Evolutionary conservation across 2,329 filamentous ascomycete species (phyloP).

Genomic region (Plenodomus biglobosus): DNA sequence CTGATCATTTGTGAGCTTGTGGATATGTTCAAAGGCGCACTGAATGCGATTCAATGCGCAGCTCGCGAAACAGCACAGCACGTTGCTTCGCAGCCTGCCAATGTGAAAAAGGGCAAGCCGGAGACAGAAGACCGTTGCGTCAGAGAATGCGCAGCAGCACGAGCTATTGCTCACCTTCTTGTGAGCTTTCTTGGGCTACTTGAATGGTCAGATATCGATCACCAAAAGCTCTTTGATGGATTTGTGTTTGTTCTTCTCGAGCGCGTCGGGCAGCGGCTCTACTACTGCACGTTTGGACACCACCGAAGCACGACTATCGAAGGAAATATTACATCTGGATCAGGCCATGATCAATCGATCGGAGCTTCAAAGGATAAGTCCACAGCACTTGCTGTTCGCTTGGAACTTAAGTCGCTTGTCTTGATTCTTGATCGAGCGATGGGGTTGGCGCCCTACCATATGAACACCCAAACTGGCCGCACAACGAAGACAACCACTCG

Average conservation of each 20-base stretch:
- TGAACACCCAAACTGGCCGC: slow-evolving; percentile 28
- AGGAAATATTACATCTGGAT: slow-evolving; percentile 26
- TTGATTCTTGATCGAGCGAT: slow-evolving; percentile 46
- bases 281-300: slow-evolving; percentile 44
- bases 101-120: slow-evolving; percentile 11
- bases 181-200: slow-evolving; percentile 41
- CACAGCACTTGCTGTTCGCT: slow-evolving; percentile 24
- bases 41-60: slow-evolving; percentile 35
- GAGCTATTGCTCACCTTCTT: slow-evolving; percentile 40
- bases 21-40: slow-evolving; percentile 42
- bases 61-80: slow-evolving; percentile 24
- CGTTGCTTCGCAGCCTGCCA: background rate
- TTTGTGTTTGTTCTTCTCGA: slow-evolving; percentile 47
- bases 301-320: slow-evolving; percentile 29
- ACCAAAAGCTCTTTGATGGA: slow-evolving; percentile 49
- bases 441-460: slow-evolving; percentile 42
- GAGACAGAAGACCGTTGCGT: slow-evolving; percentile 2
- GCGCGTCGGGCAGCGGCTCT: slow-evolving; percentile 44
- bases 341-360: slow-evolving; percentile 3
- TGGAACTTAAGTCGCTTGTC: slow-evolving; percentile 48
- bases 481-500: slow-evolving; percentile 5
- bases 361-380: slow-evolving; percentile 17
- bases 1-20: slow-evolving; percentile 37
- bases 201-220: slow-evolving; percentile 37
- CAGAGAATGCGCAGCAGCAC: slow-evolving; percentile 30